Conservation (phyloP, 2,329 filamentous ascomycete genomes). For the Colletotrichum siamense region DNA sequence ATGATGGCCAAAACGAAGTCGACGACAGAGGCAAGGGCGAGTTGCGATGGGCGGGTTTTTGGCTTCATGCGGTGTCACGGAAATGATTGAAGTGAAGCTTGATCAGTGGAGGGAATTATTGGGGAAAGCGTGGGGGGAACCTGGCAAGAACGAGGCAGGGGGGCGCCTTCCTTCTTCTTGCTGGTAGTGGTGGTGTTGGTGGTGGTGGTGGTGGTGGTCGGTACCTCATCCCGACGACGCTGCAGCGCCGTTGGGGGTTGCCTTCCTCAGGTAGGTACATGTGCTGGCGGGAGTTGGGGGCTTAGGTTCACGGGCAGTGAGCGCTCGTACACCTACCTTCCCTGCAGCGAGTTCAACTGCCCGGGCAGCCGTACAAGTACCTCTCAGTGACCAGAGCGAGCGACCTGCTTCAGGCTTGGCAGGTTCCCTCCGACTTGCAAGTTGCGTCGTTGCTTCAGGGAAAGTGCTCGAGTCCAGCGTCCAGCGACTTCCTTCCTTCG, state of each 20-base stretch:
- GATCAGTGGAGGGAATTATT: slow-evolving; percentile 8
- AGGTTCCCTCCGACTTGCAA: slow-evolving; percentile 3
- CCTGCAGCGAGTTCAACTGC: neutral
- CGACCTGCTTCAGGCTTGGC: neutral
- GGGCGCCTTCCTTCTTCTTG: neutral
- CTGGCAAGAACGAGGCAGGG: slow-evolving; percentile 4
- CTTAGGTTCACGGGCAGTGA: neutral
- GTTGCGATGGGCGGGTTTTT: neutral
- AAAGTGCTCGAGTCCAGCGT: neutral
- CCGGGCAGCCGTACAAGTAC: neutral
- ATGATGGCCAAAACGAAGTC: neutral
- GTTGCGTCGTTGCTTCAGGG: neutral
- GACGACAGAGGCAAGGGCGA: neutral
- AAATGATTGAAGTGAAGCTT: slow-evolving; percentile 19
- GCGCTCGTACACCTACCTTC: neutral
- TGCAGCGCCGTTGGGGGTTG: neutral
- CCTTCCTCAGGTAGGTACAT: no score
- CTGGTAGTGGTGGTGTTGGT: neutral
- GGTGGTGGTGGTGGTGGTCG: neutral
- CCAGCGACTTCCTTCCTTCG: neutral
- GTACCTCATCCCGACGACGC: neutral
- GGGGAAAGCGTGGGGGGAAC: slow-evolving; percentile 16
- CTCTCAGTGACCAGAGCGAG: neutral
- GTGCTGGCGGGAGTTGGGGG: neutral
- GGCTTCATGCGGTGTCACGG: slow-evolving; percentile 7